Evolutionary conservation across 2,329 filamentous ascomycete species (phyloP), one percentile per base, ranked within the genome.

Genomic region (Claviceps monticola): DNA sequence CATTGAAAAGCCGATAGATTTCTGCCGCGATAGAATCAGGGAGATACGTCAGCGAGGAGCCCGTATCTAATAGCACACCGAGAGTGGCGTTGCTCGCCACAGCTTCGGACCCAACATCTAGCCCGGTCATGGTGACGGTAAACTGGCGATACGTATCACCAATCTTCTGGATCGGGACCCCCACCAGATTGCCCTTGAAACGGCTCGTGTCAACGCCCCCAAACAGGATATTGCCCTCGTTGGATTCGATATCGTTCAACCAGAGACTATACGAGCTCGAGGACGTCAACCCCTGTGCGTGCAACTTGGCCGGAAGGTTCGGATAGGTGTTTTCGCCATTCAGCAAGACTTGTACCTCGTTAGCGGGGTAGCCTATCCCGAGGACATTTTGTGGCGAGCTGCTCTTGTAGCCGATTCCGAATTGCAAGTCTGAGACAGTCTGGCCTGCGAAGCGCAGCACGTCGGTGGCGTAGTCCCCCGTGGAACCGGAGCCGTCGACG

Each of bases 391-490:
- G 79, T 50, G 67, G 55, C 6, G 78, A 76, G 8, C 71, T 69
- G 63, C 76, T 80, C 7, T 61, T 62, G 62, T 89, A 88, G 43
- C 85, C 86, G 55, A 90, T 73, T 54, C 85, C 86, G 59, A 90
- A 87, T 60, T 89, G 83, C 51, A 88, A 69, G 52, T 70, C 66
- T 3, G 71, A 56, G 36, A 89, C 58, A 1, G 66, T 74, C 34
- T 73, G 64, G 21, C 69, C 70, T 13, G 77, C 81, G 50, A 89
- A 71, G 4, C 67, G 70, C 53, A 95, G 69, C 0, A 75, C 84
- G 62, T 96, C 90, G 4, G 78, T 82, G 2, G 80, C 86, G 64
- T 95, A 95, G 66, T 93, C 86, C 37, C 90, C 89, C 1, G 70
- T 65, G 0, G 88, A 86, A 5, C 82, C 80, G 0, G 86, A 86